A percentile compares a stretch with the other conserved stretches of the same genome.
Evolutionary conservation across 2,329 filamentous ascomycete genomes (phyloP).

Genomic region (Zymoseptoria crescenta): DNA sequence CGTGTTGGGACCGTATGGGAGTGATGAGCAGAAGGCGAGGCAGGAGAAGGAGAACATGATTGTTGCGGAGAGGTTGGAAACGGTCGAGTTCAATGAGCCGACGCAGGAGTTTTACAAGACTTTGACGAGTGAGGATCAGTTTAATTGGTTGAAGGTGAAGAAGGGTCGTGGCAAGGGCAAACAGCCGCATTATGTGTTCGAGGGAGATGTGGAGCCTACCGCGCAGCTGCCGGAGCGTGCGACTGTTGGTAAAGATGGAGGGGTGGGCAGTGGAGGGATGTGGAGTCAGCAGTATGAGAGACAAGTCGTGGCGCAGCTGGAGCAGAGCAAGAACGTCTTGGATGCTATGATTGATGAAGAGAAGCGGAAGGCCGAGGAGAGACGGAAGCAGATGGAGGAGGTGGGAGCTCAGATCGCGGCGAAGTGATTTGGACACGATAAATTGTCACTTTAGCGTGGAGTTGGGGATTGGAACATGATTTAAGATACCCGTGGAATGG

Average conservation of each 20-base stretch:
- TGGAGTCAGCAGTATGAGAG: conserved; percentile 33
- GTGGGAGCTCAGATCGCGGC: conserved; percentile 1
- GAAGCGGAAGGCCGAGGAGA: conserved; percentile 22
- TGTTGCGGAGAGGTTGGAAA: conserved; percentile 76
- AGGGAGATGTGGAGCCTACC: conserved; percentile 52
- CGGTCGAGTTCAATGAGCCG: conserved; percentile 95
- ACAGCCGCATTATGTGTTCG: conserved; percentile 43
- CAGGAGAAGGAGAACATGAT: conserved; percentile 59
- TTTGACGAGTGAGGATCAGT: conserved; percentile 64
- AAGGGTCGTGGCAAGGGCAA: conserved; percentile 50
- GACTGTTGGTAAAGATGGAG: conserved; percentile 61
- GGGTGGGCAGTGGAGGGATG: conserved; percentile 52
- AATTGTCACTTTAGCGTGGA: conserved; percentile 5
- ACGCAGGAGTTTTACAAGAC: conserved; percentile 86
- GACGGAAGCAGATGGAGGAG: conserved; percentile 24
- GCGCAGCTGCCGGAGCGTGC: conserved; percentile 66
- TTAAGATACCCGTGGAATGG: neutral
- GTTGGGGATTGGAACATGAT: conserved; percentile 1
- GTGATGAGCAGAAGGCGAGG: conserved; percentile 61
- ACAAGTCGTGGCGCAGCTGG: conserved; percentile 28
- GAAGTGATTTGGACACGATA: neutral
- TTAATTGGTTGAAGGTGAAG: conserved; percentile 45
- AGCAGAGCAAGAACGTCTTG: conserved; percentile 55
- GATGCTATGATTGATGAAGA: conserved; percentile 37
- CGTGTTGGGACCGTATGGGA: conserved; percentile 81